Evolutionary conservation across 2,329 filamentous ascomycete genomes (phyloP), one percentile per base, ranked within the genome.

Genomic region (Diplodia seriata): DNA sequence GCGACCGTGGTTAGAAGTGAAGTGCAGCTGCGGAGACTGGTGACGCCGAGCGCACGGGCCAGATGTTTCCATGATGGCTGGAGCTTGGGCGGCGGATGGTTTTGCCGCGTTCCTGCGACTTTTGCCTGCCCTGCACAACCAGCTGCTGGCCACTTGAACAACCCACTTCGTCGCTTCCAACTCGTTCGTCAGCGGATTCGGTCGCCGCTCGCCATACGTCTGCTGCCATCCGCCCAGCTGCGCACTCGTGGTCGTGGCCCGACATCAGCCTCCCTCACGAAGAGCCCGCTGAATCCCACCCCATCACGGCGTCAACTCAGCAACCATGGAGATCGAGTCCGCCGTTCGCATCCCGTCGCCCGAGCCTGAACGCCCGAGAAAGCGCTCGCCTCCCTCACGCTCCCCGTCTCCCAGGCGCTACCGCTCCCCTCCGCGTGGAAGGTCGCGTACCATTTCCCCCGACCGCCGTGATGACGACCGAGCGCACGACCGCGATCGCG

Each of bases 301-400:
- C n/a, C 57, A 40, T 62, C 40, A 18, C 47, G 36, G 20, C 47
- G 38, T 51, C 47, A 26, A 49, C 38, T 33, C n/a, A 15, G n/a
- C 47, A 18, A 57, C 23, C 38, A 68, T 64, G 53, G 65, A 66
- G 36, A 69, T 86, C 67, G 83, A 85, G 70, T 86, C 84, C 38
- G 86, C 86, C 57, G 86, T 88, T 70, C 85, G 86, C 71, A 82
- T 88, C 70, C 86, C 86, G 59, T 87, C 86, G 47, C 85, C 86
- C 74, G 79, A 72, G 78, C 83, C 71, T 78, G 84, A 78, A 80
- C 82, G 71, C 79, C 82, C 82, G 67, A 81, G 78, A 69, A 82
- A 85, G 72, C 85, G 85, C 70, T 87, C 86, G 62, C 85, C 84
- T 67, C 80, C 82, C 8, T 85, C 84, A 67, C 82, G 83, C 70